Conservation (phyloP, 495 filamentous ascomycete species). For the Aspergillus mulundensis region DNA sequence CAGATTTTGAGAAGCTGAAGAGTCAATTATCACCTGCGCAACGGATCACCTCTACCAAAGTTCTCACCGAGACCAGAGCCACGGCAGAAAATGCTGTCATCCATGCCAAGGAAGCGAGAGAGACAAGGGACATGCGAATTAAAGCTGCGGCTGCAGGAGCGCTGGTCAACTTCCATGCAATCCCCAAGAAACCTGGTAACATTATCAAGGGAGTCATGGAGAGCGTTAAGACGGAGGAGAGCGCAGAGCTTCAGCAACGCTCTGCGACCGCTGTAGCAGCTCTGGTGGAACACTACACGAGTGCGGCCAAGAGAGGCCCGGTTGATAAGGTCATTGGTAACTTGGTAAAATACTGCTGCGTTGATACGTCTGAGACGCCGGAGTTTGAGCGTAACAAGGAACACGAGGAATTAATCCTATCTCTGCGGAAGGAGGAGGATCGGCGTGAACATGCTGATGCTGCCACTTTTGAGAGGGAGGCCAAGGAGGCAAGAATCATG, state of each 20-base stretch:
- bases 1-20: constrained; percentile 83
- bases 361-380: constrained; percentile 94
- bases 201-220: constrained; percentile 98
- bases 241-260: constrained; percentile 80
- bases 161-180: constrained; percentile 73
- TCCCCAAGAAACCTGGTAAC: constrained; percentile 85
- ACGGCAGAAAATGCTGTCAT: constrained; percentile 67
- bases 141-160: constrained; percentile 82
- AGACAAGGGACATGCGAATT: constrained; percentile 80
- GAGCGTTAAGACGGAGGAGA: constrained; percentile 93
- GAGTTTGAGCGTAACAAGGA: constrained; percentile 78
- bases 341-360: constrained; percentile 91
- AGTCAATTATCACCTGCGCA: constrained; percentile 78
- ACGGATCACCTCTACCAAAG: constrained; percentile 69
- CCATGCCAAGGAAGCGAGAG: constrained; percentile 72
- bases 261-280: constrained; percentile 78
- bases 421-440: constrained; percentile 94
- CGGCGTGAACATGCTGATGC: constrained; percentile 88
- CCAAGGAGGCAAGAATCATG: constrained; percentile 80
- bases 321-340: constrained; percentile 93
- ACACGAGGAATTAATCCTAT: constrained; percentile 75
- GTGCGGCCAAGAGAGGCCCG: constrained; percentile 67
- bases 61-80: constrained; percentile 67
- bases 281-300: constrained; percentile 81
- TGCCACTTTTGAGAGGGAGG: constrained; percentile 80